Base-by-base conservation (phyloP, 257 asterid species). In the Nicotiana tomentosiformis region DNA sequence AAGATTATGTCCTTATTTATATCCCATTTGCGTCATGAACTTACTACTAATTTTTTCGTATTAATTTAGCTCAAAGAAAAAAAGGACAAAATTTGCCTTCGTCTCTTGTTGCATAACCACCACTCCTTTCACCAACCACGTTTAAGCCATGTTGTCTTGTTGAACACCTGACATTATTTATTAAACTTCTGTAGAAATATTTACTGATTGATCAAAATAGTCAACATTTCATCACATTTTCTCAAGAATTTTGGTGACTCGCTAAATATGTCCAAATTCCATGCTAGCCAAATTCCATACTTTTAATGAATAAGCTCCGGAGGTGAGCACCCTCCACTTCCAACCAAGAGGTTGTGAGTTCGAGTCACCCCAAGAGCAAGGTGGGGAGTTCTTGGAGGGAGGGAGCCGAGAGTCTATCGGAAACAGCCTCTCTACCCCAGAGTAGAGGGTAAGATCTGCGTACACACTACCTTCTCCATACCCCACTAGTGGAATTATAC, bases 91-190 rank as follows among this genome's bases (percentile, higher is more conserved):
- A 12, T 20, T 23, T 20, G 56, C 23, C 29, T 12, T 51, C 26
- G 6, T 26, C 15, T 74, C 64, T 15, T 7, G 57, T 74, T 76
- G 64, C 43, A 26, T 74, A 74, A 51, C 80, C 80, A 76, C 80
- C 80, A 51, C 46, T 12, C 9, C 46, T 76, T 51, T 76, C 23
- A 76, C 64, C 80, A 76, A 76, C 62, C 64, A 76, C 51, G 1
- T 76, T 15, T 76, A 76, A 9, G 80, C 46, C 26, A 0, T 29
- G 80, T 76, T 76, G 80, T 76, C 64, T 76, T 62, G 51, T 76
- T 76, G 16, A 51, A 51, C 43, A 51, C 64, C 64, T 26, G 7
- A 26, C 80, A 51, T 51, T 11, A 70, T 70, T 70, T 39, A 70
- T 70, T 35, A n/a, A 20, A 43, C 7, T 43, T 2, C 20, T 20